A percentile compares a stretch with the other conserved stretches of the same genome.
phyloP scores from a whole-genome alignment of 1,284 basidiomycete species.

The Trichosporon ovoides region DNA sequence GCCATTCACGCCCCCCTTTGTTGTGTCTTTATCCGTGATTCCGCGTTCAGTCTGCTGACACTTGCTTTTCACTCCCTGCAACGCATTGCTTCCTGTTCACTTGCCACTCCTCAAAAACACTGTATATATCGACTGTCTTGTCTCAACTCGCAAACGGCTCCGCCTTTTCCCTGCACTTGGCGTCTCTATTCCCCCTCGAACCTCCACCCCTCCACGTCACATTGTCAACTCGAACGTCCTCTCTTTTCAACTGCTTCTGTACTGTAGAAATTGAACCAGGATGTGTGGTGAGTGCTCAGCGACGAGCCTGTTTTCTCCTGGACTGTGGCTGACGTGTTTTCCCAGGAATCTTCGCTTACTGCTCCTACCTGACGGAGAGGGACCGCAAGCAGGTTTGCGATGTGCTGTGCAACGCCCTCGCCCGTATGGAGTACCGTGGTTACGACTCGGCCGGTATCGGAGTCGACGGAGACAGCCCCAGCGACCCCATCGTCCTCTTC shows the following conservation, averaged over 20 bases:
- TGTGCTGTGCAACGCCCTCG: constrained; percentile 84
- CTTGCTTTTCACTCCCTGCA: no score
- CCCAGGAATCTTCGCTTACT: constrained; percentile 91
- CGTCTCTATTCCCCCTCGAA: no score
- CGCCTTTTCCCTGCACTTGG: not conserved
- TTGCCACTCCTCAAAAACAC: no score
- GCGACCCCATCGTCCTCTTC: constrained; percentile 67
- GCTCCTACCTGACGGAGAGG: constrained; percentile 90
- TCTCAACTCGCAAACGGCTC: not conserved
- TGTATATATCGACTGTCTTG: no score
- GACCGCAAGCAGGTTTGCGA: constrained; percentile 89
- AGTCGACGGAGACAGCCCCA: constrained; percentile 85
- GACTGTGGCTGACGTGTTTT: constrained; percentile 1
- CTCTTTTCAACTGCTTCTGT: not conserved
- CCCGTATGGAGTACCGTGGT: constrained; percentile 95
- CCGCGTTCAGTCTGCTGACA: no score
- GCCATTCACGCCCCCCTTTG: no score
- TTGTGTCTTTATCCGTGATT: no score
- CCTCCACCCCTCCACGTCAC: not conserved
- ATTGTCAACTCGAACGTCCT: not conserved
- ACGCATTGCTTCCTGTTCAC: no score
- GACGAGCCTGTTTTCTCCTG: not conserved
- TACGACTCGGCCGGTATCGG: constrained; percentile 93
- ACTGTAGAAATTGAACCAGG: constrained; percentile 7
- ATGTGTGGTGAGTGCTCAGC: constrained; percentile 20